Conservation (phyloP, 1,284 basidiomycete genomes). For the Dichomitus squalens region DNA sequence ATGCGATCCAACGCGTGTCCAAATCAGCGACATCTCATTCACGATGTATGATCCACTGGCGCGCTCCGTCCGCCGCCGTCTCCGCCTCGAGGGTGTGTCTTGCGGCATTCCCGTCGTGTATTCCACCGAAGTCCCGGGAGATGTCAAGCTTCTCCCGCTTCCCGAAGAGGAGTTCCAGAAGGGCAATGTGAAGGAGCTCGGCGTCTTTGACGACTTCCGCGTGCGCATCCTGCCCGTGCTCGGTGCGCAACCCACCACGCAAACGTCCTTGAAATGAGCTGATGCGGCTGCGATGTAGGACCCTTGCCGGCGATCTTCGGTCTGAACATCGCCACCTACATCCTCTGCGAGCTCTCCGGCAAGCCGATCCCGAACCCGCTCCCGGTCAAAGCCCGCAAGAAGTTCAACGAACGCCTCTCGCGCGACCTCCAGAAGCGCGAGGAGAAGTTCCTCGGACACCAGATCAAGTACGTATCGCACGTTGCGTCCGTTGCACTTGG, state of each 20-base stretch:
- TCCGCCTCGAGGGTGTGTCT: conserved; percentile 71
- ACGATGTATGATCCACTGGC: conserved; percentile 97
- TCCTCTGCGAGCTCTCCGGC: conserved; percentile 81
- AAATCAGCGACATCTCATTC: conserved; percentile 92
- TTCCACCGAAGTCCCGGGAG: conserved; percentile 90
- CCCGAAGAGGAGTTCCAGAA: conserved; percentile 92
- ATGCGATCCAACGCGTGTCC: conserved; percentile 91
- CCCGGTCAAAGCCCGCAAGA: conserved; percentile 82
- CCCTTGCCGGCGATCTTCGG: conserved; percentile 90
- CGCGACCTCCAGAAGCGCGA: conserved; percentile 77
- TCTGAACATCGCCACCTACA: conserved; percentile 84
- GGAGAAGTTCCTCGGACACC: conserved; percentile 55
- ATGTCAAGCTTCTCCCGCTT: conserved; percentile 88
- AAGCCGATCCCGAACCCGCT: conserved; percentile 83
- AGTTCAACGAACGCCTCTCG: conserved; percentile 82
- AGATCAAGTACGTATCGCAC: conserved; percentile 30
- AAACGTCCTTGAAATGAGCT: conserved; percentile 1
- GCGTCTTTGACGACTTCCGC: conserved; percentile 92
- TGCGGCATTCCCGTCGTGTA: conserved; percentile 93
- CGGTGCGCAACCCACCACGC: conserved; percentile 47
- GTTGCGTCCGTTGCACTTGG: no score
- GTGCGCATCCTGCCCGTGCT: conserved; percentile 89
- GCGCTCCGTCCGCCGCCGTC: conserved; percentile 81
- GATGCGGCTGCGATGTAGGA: conserved; percentile 41
- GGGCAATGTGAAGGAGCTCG: conserved; percentile 89